Evolutionary conservation across 257 asterid genomes (phyloP), one percentile per base, ranked within the genome.

Genomic region (Thymus mandschuricus): DNA sequence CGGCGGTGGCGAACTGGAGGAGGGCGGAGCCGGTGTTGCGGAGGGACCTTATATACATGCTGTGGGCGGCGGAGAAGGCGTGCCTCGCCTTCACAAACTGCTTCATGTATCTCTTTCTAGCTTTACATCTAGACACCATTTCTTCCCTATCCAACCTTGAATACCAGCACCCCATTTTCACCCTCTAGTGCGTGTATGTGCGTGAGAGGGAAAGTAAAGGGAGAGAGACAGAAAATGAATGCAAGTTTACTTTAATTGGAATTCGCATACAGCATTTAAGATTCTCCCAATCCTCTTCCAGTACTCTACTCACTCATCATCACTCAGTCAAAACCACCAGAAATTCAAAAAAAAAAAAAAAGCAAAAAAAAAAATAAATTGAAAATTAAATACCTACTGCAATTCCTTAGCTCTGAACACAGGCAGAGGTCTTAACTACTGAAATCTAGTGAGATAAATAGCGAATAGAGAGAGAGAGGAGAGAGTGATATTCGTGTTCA

Each of bases 51-150:
- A 94, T 41, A 54, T 91, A 95, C 89, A 89, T 80, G 69, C 87
- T 80, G 62, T 95, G 98, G 52, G 98, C 89, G 73, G 96, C 95
- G 62, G 98, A 81, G 48, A 95, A 88, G 52, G 96, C 81, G 27
- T 95, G 96, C 56, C 98, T 81, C 1, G 99, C 91, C 46, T 95
- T 92, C 10, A 95, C 97, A n/a, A 92, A 82, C 72, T 95, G 96
- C 77, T 95, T 95, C 96, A 89, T 89, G 73, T 92, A 89, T 70
- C 91, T 80, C 80, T 79, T 88, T 57, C 99, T 77, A 11, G 97
- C 95, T 71, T 86, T 95, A 68, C 99, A 95, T 67, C 99, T 86
- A 13, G 96, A 81, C 4, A 95, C 96, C 96, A 92, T 83, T 64
- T 92, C 98, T 78, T 87, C 95, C 63, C 89, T 82, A 56, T 86